These are phyloP conservation scores for Puccinia coronata DNA, from an alignment of 1,284 basidiomycete species.

Conservation along the genomic window DNA sequence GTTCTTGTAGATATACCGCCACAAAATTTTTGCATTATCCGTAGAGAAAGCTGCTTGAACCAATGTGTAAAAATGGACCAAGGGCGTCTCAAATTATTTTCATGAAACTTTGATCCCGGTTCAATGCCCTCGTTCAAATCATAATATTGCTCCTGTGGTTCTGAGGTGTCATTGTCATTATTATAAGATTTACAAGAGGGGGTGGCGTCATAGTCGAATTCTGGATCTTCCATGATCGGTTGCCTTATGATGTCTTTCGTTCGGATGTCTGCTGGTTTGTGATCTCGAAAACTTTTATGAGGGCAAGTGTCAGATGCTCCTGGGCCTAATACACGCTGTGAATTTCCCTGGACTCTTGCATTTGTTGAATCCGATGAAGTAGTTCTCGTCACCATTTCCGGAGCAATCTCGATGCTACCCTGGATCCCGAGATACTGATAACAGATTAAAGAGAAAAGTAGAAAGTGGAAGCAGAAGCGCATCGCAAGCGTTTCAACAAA, in stretches of 20 bases:
- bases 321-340: not conserved
- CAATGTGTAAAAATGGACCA: not conserved
- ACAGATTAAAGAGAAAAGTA: not conserved
- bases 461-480: not conserved
- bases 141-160: not conserved
- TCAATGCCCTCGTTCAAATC: conserved; percentile 26
- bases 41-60: conserved; percentile 3
- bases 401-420: not conserved
- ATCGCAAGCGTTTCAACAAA: not conserved
- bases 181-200: not conserved
- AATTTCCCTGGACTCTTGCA: not conserved
- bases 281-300: not conserved
- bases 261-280: not conserved
- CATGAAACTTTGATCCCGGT: conserved; percentile 2
- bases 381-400: not conserved
- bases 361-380: not conserved
- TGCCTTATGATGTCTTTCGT: not conserved
- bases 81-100: not conserved
- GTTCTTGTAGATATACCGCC: not conserved
- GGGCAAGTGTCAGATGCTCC: not conserved
- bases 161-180: not conserved
- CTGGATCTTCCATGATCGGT: not conserved
- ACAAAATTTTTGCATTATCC: not conserved
- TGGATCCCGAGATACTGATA: not conserved
- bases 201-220: not conserved